Base-by-base conservation (phyloP, 2,329 filamentous ascomycete genomes). In the Colletotrichum eleusines region DNA sequence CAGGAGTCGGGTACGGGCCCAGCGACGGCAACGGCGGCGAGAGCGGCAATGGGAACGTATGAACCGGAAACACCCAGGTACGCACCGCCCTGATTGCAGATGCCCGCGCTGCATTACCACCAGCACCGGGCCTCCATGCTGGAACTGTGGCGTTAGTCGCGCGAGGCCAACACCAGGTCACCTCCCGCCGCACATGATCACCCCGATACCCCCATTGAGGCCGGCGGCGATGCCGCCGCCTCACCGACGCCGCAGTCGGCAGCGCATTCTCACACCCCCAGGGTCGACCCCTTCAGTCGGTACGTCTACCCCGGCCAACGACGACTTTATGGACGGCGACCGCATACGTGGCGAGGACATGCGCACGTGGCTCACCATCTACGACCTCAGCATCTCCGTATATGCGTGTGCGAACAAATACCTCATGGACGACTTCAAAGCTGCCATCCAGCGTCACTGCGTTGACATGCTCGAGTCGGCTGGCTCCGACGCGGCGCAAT, bases 341-440 rank as follows among this genome's bases (percentile, higher is more conserved):
- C 80, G 82, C 61, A 82, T 86, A 76, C 77, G 78, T 8, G 79
- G 79, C 40, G 82, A 85, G 73, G 84, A 86, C 75, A 74, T 86
- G 71, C 79, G 80, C 18, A 84, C 84, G 5, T 87, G 84, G 84
- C 79, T 85, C 4, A 76, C 85, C 58, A 76, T 82, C 2, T 86
- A 84, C 74, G 80, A 84, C 72, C 79, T 86, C 44, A 83, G 82
- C 74, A 74, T 87, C 16, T 83, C 85, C 63, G 84, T 86, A 16
- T 86, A 87, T 76, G 82, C 86, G 62, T 83, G 83, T 63, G 84
- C 84, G 9, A 80, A 85, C 73, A 81, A 82, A 62, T 86, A 82
- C 74, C 78, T 86, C 63, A 81, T 87, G 75, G 80, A 83, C 33
- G 81, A 81, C 59, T 83, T 87, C 76, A 83, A 84, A 74, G 71